phyloP scores from a whole-genome alignment of 805 yeast genomes.

The Candida wancherniae region DNA sequence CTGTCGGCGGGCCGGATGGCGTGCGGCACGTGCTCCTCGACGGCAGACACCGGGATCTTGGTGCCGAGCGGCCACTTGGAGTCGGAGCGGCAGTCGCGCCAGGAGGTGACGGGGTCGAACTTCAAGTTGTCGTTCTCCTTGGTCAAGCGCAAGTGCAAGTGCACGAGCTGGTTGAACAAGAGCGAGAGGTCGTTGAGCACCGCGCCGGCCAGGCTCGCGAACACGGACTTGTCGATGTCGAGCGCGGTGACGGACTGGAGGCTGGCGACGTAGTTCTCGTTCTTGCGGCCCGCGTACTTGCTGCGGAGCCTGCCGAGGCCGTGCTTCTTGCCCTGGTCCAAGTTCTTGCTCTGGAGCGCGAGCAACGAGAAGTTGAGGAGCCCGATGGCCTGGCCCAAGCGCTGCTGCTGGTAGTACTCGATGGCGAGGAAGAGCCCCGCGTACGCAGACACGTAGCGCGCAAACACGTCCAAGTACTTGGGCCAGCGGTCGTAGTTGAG shows the following conservation, averaged over 20 bases:
- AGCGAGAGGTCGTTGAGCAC: constrained; percentile 33
- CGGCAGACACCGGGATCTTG: constrained; percentile 29
- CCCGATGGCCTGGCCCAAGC: constrained; percentile 45
- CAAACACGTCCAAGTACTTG: constrained; percentile 26
- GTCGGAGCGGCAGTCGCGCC: constrained; percentile 33
- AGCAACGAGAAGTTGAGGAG: constrained; percentile 35
- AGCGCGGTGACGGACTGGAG: constrained; percentile 33
- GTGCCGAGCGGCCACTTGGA: constrained; percentile 42
- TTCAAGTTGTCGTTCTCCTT: constrained; percentile 39
- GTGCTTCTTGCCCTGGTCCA: constrained; percentile 8
- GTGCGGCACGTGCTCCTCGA: constrained; percentile 23
- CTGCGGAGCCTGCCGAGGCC: constrained; percentile 20
- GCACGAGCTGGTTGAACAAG: constrained; percentile 39
- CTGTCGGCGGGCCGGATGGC: constrained; percentile 1
- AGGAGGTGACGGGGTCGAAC: constrained; percentile 33
- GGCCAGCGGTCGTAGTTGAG: constrained; percentile 21
- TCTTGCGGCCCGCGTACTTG: constrained; percentile 26
- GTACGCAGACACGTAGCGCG: constrained; percentile 37
- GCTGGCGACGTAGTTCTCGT: constrained; percentile 28
- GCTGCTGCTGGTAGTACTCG: constrained; percentile 41
- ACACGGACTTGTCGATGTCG: constrained; percentile 31
- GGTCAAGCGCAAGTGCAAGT: constrained; percentile 36
- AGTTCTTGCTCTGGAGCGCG: constrained; percentile 30
- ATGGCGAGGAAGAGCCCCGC: constrained; percentile 42
- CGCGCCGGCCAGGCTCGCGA: constrained; percentile 30